Evolutionary conservation across 2,329 filamentous ascomycete species (phyloP), one percentile per base, ranked within the genome.

Genomic region (Apiospora koreana): DNA sequence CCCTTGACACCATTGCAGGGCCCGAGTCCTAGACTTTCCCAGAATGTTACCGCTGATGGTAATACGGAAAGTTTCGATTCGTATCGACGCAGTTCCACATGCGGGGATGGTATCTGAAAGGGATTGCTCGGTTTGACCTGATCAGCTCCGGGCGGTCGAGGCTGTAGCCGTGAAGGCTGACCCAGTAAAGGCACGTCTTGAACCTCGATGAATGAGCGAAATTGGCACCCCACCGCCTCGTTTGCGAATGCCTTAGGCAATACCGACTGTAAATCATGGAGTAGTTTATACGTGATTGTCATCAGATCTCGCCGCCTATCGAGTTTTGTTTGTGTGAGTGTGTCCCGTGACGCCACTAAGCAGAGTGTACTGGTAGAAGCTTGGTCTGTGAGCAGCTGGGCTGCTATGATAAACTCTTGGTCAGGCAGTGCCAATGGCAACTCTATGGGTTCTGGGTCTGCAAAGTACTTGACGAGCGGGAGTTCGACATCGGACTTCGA

Each of bases 1-100:
- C 95, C 89, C 79, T 97, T 97, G 9, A 84, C 77, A 0, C 93
- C 92, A 71, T 89, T 89, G 10, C 89, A 88, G 3, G 94, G 94
- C 1, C 89, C 89, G 1, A 97, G 85, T 0, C 93, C 92, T 23
- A 97, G 83, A 65, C 91, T 90, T 77, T 96, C 93, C 94, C 94
- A 97, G 76, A 96, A 97, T 0, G 87, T 83, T 25, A 95, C 83
- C 0, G 93, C 92, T 0, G 93, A 88, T 1, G 94, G 92, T 28
- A 95, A 83, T 48, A 97, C 84, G 14, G 94, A 93, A 69, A 94
- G 87, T 65, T 87, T 88, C 1, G 86, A 86, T 48, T 94, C 92
- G 25, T 90, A 88, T 68, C 93, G 87, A 66, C 91, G 90, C 14
- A 97, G 84, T 73, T 93, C 90, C 46, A 96, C 83, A 75, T 93